A percentile compares a stretch with the other conserved stretches of the same genome.
Evolutionary conservation across 768 basidiomycete genomes (phyloP).

Genomic region (Lactarius vividus): DNA sequence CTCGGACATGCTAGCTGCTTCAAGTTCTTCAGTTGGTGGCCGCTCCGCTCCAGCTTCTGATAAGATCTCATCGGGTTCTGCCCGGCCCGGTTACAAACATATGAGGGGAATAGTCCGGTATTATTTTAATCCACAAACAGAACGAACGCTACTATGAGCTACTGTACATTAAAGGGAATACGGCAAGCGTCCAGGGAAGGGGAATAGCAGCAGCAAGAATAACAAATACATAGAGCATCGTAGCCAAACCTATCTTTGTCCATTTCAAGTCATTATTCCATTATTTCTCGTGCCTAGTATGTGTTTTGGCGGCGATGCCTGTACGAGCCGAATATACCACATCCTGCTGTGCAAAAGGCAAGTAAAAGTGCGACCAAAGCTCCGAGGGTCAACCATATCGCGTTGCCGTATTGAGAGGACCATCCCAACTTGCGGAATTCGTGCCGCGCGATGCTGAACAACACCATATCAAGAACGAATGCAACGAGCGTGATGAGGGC

Average conservation of each 20-base stretch:
- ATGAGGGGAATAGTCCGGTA: neutral
- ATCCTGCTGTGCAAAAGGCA: constrained; percentile 62
- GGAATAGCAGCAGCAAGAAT: neutral
- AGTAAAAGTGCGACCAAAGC: constrained; percentile 65
- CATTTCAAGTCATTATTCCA: neutral
- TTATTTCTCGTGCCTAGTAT: constrained; percentile 27
- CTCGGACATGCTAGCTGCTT: neutral
- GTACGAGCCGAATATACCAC: constrained; percentile 68
- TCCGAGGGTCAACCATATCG: constrained; percentile 78
- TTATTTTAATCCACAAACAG: neutral
- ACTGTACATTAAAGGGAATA: neutral
- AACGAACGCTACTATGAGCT: neutral
- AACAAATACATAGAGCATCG: constrained; percentile 1
- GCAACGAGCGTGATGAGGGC: constrained; percentile 63
- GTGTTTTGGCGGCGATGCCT: constrained; percentile 36
- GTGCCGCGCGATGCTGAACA: constrained; percentile 69
- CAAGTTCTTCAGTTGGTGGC: no score
- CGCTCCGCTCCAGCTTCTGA: neutral
- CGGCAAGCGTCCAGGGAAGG: neutral
- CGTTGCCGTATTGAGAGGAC: constrained; percentile 66
- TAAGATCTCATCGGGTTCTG: neutral
- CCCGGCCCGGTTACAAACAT: neutral
- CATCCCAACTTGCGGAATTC: constrained; percentile 50
- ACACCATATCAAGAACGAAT: constrained; percentile 75
- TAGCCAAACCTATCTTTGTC: neutral